Base-by-base conservation (phyloP, 2,329 filamentous ascomycete genomes). In the Botryotinia globosa region DNA sequence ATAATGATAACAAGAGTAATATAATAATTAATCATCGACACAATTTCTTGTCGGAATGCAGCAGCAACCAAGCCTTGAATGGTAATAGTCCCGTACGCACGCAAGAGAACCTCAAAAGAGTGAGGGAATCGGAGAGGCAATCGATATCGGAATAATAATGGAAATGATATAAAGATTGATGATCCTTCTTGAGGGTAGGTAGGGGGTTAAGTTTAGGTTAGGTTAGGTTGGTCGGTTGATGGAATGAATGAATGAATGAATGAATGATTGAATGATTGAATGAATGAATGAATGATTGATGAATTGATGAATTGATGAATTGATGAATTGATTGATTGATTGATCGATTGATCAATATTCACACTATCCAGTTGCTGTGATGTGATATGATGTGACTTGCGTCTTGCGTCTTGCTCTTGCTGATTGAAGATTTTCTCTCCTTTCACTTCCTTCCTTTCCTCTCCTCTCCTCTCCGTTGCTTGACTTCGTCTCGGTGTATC, bases 1-100 rank as follows among this genome's bases (percentile, higher is more conserved):
- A 22, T 25, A 48, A 22, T 45, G 44, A 22, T 20, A 20, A 22
- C 12, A 48, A 48, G 9, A 8, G 8, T n/a, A 51, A 56, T 56
- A 29, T n/a, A 51, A 56, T 56, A 29, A 29, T 56, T 29, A 29
- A 65, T 44, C 32, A 66, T 66, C 44, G 63, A 66, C 63, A n/a
- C n/a, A n/a, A n/a, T n/a, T n/a, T n/a, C n/a, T n/a, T n/a, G n/a
- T n/a, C n/a, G 44, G 63, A 63, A 51, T 66, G 44, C 51, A 66
- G 39, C 63, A 22, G 37, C 20, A 37, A 37, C 3, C 9, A 51
- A 20, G n/a, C 32, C n/a, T 16, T 18, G 51, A 16, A n/a, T 18
- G 14, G n/a, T 56, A 29, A 29, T 18, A 56, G 14, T 29, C 29
- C n/a, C 51, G 32, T 61, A 39, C 22, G 18, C 7, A 45, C 44